Base-by-base conservation (phyloP, 169 alveolate species). In the Plasmodium ovale region DNA sequence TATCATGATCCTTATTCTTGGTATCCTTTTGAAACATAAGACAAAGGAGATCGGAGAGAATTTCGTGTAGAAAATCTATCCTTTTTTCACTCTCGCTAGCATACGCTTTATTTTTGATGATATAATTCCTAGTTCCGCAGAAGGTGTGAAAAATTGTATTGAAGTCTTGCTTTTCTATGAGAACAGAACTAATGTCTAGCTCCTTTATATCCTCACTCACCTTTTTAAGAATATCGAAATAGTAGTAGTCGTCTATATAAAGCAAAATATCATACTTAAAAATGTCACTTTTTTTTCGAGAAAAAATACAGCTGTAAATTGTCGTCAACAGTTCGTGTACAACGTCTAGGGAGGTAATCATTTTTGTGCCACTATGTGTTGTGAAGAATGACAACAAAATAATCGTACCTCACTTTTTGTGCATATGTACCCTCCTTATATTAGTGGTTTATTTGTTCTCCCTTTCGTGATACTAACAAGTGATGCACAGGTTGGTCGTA, bases 301-400 rank as follows among this genome's bases (percentile, higher is more conserved):
- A 74, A 54, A 74, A 74, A 44, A 74, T 74, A 33, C 51, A 16
- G 27, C 25, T 42, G 39, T 74, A 74, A 10, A 74, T 74, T 1
- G 88, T 74, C 3, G 88, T 74, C n/a, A 74, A 39, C 54, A 74
- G 37, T 51, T 74, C 88, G 69, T 74, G 88, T 35, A 74, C 44
- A 49, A 74, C 44, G 42, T 74, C 74, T 9, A 74, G 23, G 16
- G 88, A 74, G 16, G 77, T 74, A 19, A 74, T 74, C 88, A 74
- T 74, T 60, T 74, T 74, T 5, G 3, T n/a, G n/a, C n/a, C n/a
- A n/a, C n/a, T n/a, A n/a, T n/a, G n/a, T n/a, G n/a, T n/a, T n/a
- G n/a, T n/a, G n/a, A n/a, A n/a, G n/a, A n/a, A n/a, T n/a, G n/a
- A n/a, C n/a, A n/a, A n/a, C n/a, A n/a, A n/a, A n/a, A n/a, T n/a